phyloP scores from a whole-genome alignment of 106 monocot genomes.

The Dendrobium huoshanense region DNA sequence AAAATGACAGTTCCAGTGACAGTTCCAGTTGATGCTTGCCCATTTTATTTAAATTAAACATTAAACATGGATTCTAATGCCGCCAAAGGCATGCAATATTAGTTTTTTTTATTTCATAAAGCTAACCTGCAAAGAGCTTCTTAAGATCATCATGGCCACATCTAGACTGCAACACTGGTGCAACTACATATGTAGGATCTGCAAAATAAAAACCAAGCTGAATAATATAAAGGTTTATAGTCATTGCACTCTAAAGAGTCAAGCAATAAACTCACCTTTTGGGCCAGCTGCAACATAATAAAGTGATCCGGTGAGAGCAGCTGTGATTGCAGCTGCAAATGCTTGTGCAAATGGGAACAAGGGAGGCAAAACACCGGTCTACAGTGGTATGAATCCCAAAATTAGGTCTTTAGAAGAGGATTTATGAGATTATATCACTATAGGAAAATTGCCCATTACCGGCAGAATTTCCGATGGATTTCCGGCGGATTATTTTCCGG shows the following conservation, averaged over 20 bases:
- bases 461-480: too few species aligned
- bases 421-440: too few species aligned
- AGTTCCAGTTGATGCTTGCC: too few species aligned
- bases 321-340: conserved; percentile 94
- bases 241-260: background rate
- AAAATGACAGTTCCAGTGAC: too few species aligned
- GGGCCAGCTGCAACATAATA: conserved; percentile 65
- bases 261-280: conserved; percentile 26
- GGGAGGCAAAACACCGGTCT: conserved; percentile 82
- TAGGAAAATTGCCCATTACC: too few species aligned
- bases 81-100: too few species aligned
- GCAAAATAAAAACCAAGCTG: conserved; percentile 13
- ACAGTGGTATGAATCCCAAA: conserved; percentile 6
- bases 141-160: conserved; percentile 68
- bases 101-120: background rate
- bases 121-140: conserved; percentile 86
- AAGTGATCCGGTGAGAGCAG: conserved; percentile 71
- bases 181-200: conserved; percentile 94
- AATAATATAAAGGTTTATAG: background rate
- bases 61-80: too few species aligned
- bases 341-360: conserved; percentile 97
- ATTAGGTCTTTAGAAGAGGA: background rate
- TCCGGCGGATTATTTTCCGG: too few species aligned
- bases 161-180: conserved; percentile 55
- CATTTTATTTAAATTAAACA: too few species aligned